Evolutionary conservation across 768 basidiomycete species (phyloP), one percentile per base, ranked within the genome.

Genomic region (Serendipita vermifera): DNA sequence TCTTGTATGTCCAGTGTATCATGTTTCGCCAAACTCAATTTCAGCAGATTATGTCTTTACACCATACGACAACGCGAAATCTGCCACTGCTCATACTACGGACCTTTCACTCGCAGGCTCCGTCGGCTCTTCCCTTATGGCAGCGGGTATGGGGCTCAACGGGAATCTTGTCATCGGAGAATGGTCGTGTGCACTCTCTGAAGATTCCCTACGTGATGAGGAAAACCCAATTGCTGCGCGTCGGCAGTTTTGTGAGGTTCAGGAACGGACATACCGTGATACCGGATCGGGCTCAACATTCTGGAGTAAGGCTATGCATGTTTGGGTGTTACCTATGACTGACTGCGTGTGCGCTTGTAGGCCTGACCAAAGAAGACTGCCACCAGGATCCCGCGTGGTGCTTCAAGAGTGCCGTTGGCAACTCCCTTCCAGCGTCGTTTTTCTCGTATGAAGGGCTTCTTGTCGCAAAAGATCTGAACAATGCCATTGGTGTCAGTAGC

Each of bases 331-430:
- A 3, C 39, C 48, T 29, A 26, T 20, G 6, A 35, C n/a, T 38
- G 26, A 29, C 36, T 29, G 53, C 36, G 56, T 39, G 14, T 56
- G 55, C 59, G 33, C 43, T 17, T 33, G 13, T 55, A 82, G 79
- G 80, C 2, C 83, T 80, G 60, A 70, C 73, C 56, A 82, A 78
- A 59, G 85, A 85, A 62, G 71, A 67, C 6, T 85, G 82, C 58
- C 69, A 73, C 5, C 64, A 69, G 17, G 81, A 83, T 57, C 71
- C 72, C 11, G 81, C 76, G 5, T 86, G 83, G 85, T 86, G 83
- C 62, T 85, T 86, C 72, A 76, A 72, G 54, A 66, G 72, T 2
- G 79, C 78, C 0, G 76, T 83, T 27, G 79, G 77, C 6, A 75
- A 70, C 11, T 72, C 67, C 35, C 73, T 86, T 3, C 82, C 83